Evolutionary conservation across 345 rosid genomes (phyloP), one percentile per base, ranked within the genome.

Genomic region (Aegle marmelos): DNA sequence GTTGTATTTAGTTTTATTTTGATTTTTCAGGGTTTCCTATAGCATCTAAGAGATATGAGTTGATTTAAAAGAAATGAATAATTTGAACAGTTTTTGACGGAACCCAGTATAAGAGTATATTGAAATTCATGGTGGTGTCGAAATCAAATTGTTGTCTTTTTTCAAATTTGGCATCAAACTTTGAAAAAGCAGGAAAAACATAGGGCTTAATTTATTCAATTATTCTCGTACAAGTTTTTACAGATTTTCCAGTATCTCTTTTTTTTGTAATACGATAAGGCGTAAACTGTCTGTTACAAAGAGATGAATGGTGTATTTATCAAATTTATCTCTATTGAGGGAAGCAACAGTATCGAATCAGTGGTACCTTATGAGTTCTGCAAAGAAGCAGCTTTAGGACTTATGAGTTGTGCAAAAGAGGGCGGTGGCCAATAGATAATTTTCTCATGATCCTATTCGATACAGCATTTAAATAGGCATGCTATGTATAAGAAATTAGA

Each of bases 1-100:
- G 57, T 59, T 77, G 81, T 62, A 76, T 70, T 79, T 59, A 82
- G 24, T 74, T 77, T 39, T 80, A 57, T 67, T 74, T 50, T 58
- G 7, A 33, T 53, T 68, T 77, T 58, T 6, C 24, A 63, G 63
- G 54, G 34, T 82, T 72, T 79, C 39, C 61, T 68, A 48, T 68
- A 24, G 56, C 72, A 66, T 56, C 31, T 28, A 37, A 62, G 50
- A 34, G 76, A 1, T 54, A 50, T 65, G 66, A 68, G 48, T 53
- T 74, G 73, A 41, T 70, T 48, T 48, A 66, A 56, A 48, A 66
- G 50, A 67, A 79, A 59, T 6, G 64, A 82, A 82, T 79, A 75
- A 86, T 58, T 10, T 57, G 41, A 25, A n/a, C 60, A 17, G 36
- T 24, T 74, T 79, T 66, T 71, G 31, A 67, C 58, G 69, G 74